Conservation (phyloP, 2,329 filamentous ascomycete species). For the Sclerotinia nivalis region DNA sequence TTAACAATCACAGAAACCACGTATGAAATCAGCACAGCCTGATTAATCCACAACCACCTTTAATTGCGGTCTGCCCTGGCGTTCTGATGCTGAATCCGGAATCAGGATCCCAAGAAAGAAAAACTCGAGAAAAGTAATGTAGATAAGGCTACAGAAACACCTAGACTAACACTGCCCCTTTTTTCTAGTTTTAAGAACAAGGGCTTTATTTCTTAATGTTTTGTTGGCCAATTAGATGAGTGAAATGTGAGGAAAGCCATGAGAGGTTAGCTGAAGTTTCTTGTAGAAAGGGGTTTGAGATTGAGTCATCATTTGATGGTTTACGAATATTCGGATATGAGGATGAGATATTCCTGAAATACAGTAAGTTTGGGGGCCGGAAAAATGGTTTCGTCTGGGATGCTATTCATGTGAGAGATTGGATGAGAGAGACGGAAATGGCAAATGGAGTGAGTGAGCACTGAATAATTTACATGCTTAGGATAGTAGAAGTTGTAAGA, state of each 20-base stretch:
- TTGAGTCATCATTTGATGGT: constrained; percentile 8
- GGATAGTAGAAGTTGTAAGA: neutral
- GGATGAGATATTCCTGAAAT: neutral
- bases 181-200: neutral
- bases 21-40: neutral
- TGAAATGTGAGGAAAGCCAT: neutral
- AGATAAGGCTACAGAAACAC: constrained; percentile 14
- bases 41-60: neutral
- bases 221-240: neutral
- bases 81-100: neutral
- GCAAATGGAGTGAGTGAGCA: neutral
- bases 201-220: neutral
- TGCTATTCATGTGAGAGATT: neutral
- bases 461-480: neutral
- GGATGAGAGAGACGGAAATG: neutral
- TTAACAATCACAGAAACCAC: neutral
- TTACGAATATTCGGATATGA: neutral
- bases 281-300: neutral
- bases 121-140: neutral
- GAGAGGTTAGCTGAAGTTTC: constrained; percentile 4
- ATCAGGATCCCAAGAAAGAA: neutral
- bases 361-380: constrained; percentile 4
- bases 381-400: neutral
- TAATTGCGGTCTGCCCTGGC: constrained; percentile 5
- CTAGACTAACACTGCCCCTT: neutral